Evolutionary conservation across 2,329 filamentous ascomycete species (phyloP), one percentile per base, ranked within the genome.

Genomic region (Penicillium sp.): DNA sequence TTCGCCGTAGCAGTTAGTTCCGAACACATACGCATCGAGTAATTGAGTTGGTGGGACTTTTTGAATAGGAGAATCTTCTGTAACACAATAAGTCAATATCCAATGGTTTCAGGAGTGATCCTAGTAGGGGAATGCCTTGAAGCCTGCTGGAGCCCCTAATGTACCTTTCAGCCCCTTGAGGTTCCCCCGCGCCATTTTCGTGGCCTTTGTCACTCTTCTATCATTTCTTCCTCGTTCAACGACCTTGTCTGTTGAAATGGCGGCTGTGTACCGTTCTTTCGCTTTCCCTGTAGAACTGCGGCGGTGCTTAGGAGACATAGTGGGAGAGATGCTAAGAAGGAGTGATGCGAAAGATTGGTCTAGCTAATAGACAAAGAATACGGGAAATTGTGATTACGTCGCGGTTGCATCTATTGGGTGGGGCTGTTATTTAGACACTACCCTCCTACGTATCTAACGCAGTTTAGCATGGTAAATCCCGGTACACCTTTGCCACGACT

Each of bases 1-100:
- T 39, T 53, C 51, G 14, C 51, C 51, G 26, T 53, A 53, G 21
- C 51, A 53, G 51, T 53, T 53, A 21, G 42, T 53, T 24, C 51
- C 51, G 16, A 46, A 44, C 14, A 53, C 43, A 14, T 53, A 53
- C 10, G 47, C 42, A 31, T 53, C 51, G 7, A 53, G 43, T 14
- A 24, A 16, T 21, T 37, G 27, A 43, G 6, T 47, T n/a, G 51
- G 29, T 21, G 37, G 37, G 37, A 21, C 10, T 11, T 42, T 42
- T 22, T 19, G n/a, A 21, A 4, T 2, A 5, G 10, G 10, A 10
- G 37, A 42, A 4, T 42, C 19, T 22, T n/a, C 10, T 42, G 19
- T 42, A 9, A 11, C 3, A 21, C n/a, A 13, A 42, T 42, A 42
- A 42, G 19, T n/a, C 37, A 42, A 19, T 42, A 42, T 42, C 1